Percentiles rank a stretch among this genome's conserved stretches.
phyloP scores from a whole-genome alignment of 805 yeast species.

The Ogataea trehaloabstinens region DNA sequence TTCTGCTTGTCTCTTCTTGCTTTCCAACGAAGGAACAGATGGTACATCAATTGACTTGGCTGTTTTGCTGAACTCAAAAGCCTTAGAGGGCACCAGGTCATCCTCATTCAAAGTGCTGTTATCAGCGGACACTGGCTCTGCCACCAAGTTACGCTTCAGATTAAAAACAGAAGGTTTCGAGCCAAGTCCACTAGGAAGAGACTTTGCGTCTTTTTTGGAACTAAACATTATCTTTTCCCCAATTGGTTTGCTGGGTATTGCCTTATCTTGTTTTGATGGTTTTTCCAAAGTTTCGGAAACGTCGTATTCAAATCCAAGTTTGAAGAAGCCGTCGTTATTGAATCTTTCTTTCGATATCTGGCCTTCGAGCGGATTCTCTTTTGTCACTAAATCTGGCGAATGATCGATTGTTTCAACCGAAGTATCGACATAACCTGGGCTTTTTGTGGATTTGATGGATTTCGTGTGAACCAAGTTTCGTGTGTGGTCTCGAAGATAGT shows the following conservation, averaged over 20 bases:
- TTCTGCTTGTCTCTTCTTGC: no score
- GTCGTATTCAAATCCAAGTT: conserved; percentile 17
- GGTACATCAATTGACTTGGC: no score
- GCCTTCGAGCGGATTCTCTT: background rate
- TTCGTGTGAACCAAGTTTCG: conserved; percentile 22
- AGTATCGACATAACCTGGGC: conserved; percentile 21
- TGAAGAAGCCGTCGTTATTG: conserved; percentile 27
- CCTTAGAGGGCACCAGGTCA: conserved; percentile 11
- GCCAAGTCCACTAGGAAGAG: conserved; percentile 9
- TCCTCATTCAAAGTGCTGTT: background rate
- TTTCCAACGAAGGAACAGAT: no score
- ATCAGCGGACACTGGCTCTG: background rate
- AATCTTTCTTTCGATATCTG: conserved; percentile 21
- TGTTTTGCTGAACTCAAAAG: conserved; percentile 8
- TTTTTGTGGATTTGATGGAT: conserved; percentile 7
- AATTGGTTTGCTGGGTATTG: conserved; percentile 11
- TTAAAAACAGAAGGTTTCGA: conserved; percentile 2
- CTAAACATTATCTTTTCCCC: conserved; percentile 25
- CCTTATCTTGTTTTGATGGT: conserved; percentile 1
- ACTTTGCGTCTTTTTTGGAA: conserved; percentile 11
- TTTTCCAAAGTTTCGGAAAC: conserved; percentile 7
- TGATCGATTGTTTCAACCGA: conserved; percentile 21
- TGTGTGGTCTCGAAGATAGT: conserved; percentile 37
- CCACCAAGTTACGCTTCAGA: conserved; percentile 1
- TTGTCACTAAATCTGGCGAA: conserved; percentile 8